Conservation (phyloP, 2,329 filamentous ascomycete species). For the Hypomyces perniciosus region DNA sequence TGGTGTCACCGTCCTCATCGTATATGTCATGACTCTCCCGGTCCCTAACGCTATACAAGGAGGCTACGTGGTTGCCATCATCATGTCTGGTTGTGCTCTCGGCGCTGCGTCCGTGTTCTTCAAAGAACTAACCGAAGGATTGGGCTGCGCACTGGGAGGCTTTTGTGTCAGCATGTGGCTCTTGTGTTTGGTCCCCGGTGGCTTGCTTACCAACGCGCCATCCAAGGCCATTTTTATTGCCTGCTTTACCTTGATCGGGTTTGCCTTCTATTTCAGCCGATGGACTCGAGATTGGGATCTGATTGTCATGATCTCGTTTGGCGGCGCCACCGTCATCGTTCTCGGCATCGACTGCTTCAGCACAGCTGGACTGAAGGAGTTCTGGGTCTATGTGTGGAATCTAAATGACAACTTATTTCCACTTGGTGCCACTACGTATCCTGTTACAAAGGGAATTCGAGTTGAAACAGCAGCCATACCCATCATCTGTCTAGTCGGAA, state of each 20-base stretch:
- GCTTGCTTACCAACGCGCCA: constrained; percentile 57
- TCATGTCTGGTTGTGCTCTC: constrained; percentile 66
- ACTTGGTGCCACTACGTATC: constrained; percentile 68
- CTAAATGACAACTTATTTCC: constrained; percentile 79
- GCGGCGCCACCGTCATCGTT: constrained; percentile 71
- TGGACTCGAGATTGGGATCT: constrained; percentile 73
- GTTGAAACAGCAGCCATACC: constrained; percentile 77
- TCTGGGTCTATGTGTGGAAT: constrained; percentile 88
- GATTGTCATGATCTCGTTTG: constrained; percentile 71
- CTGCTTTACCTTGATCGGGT: constrained; percentile 61
- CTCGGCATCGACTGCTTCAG: constrained; percentile 89
- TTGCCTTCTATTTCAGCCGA: constrained; percentile 70
- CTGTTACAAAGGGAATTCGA: constrained; percentile 76
- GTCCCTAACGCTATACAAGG: constrained; percentile 73
- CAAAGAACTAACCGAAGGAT: constrained; percentile 69
- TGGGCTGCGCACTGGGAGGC: constrained; percentile 83
- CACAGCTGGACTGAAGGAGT: constrained; percentile 86
- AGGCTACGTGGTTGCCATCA: constrained; percentile 74
- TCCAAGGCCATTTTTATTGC: constrained; percentile 71
- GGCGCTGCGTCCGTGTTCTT: constrained; percentile 73
- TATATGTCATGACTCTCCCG: constrained; percentile 82
- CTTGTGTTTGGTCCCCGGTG: constrained; percentile 68
- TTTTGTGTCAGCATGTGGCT: constrained; percentile 91
- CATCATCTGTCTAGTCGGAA: constrained; percentile 65
- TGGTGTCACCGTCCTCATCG: constrained; percentile 71